These are phyloP conservation scores for Sphaerulina musiva DNA, from an alignment of 2,329 filamentous ascomycete genomes.

Conservation along the genomic window DNA sequence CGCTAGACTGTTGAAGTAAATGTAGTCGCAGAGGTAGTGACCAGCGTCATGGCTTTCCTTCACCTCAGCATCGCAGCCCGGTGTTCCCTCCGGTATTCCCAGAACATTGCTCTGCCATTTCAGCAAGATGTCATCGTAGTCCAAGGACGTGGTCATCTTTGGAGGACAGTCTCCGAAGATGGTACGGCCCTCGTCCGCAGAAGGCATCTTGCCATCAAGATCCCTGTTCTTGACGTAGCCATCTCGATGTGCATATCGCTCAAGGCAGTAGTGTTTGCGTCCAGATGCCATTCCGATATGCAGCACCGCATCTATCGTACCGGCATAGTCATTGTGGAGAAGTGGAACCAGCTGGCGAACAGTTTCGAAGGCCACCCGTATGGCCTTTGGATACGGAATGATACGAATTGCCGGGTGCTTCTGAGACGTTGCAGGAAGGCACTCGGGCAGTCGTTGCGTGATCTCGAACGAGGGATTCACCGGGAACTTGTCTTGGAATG, in stretches of 20 bases:
- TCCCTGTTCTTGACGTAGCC: constrained; percentile 62
- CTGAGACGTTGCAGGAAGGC: constrained; percentile 45
- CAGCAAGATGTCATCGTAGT: constrained; percentile 29
- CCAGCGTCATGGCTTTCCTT: constrained; percentile 38
- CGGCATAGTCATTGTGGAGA: constrained; percentile 49
- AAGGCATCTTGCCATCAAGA: constrained; percentile 51
- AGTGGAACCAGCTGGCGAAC: constrained; percentile 58
- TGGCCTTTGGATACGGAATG: constrained; percentile 57
- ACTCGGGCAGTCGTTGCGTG: constrained; percentile 58
- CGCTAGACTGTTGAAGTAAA: constrained; percentile 39
- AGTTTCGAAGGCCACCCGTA: constrained; percentile 64
- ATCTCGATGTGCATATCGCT: constrained; percentile 63
- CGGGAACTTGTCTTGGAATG: constrained; percentile 63
- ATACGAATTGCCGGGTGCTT: constrained; percentile 50
- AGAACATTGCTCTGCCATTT: constrained; percentile 27
- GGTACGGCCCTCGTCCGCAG: constrained; percentile 21
- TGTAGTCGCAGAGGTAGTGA: constrained; percentile 41
- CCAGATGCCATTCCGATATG: constrained; percentile 74
- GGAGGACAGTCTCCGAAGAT: constrained; percentile 28
- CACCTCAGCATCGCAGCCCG: constrained; percentile 29
- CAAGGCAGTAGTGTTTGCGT: constrained; percentile 61
- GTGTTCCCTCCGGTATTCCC: constrained; percentile 23
- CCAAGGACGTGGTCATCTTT: constrained; percentile 27
- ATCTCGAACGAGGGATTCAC: constrained; percentile 80
- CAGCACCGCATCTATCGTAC: constrained; percentile 57